These are phyloP conservation scores for Penicillium sp. DNA, from an alignment of 2,329 filamentous ascomycete genomes.

Conservation along the genomic window DNA sequence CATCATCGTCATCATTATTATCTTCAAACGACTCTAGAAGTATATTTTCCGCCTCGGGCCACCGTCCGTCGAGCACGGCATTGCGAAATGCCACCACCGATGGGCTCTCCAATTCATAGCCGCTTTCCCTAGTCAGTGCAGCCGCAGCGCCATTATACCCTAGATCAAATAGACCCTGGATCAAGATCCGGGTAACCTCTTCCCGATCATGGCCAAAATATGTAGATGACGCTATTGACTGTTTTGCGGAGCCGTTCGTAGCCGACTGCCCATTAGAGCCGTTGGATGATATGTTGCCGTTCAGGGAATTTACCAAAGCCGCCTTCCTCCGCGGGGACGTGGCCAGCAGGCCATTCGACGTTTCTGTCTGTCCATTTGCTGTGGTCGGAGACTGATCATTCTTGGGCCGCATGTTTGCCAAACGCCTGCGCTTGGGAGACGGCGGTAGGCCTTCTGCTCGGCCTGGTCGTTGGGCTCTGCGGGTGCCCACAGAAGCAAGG, in stretches of 20 bases:
- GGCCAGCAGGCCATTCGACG: slow-evolving; percentile 54
- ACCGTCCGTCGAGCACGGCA: slow-evolving; percentile 75
- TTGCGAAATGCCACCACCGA: slow-evolving; percentile 81
- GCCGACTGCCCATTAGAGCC: slow-evolving; percentile 35
- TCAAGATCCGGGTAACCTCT: slow-evolving; percentile 87
- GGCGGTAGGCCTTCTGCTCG: slow-evolving; percentile 31
- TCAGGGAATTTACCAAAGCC: slow-evolving; percentile 47
- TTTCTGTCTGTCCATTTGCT: slow-evolving; percentile 54
- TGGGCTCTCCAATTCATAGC: slow-evolving; percentile 78
- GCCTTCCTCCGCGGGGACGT: slow-evolving; percentile 44
- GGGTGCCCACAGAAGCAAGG: slow-evolving; percentile 22
- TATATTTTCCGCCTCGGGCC: slow-evolving; percentile 79
- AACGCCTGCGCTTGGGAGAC: slow-evolving; percentile 56
- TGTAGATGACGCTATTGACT: slow-evolving; percentile 31
- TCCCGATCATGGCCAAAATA: slow-evolving; percentile 88
- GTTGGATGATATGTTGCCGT: slow-evolving; percentile 48
- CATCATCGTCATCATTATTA: slow-evolving; percentile 30
- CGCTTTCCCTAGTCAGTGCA: slow-evolving; percentile 74
- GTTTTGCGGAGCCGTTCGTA: slow-evolving; percentile 37
- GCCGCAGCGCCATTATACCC: slow-evolving; percentile 77
- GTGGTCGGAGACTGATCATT: slow-evolving; percentile 45
- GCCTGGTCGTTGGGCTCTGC: slow-evolving; percentile 21
- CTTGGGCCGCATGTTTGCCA: slow-evolving; percentile 62
- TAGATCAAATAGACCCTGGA: slow-evolving; percentile 85
- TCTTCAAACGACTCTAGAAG: slow-evolving; percentile 53